A percentile compares a stretch with the other conserved stretches of the same genome.
These are phyloP conservation scores for Trypanosoma avium DNA, from an alignment of 208 protist species.

Conservation along the genomic window DNA sequence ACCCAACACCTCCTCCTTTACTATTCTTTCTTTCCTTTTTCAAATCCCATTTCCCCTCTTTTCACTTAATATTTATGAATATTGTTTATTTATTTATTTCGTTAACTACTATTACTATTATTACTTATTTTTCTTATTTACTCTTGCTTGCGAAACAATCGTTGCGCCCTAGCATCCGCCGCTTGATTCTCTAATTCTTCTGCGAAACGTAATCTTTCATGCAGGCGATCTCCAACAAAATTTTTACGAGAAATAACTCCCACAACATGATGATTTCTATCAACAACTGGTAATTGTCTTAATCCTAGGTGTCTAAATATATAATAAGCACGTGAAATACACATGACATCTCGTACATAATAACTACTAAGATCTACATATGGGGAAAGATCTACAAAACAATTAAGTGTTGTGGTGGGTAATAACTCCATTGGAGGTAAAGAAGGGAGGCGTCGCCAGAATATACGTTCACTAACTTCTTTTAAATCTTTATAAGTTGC, in stretches of 20 bases:
- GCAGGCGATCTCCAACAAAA: slow-evolving; percentile 60
- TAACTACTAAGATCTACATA: slow-evolving; percentile 66
- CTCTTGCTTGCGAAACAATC: neutral
- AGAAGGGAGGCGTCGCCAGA: slow-evolving; percentile 45
- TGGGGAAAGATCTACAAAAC: slow-evolving; percentile 25
- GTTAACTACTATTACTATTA: neutral
- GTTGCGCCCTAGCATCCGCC: slow-evolving; percentile 1
- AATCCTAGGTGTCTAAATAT: slow-evolving; percentile 78
- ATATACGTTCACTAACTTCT: slow-evolving; percentile 51
- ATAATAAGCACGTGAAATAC: slow-evolving; percentile 67
- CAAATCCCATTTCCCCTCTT: neutral
- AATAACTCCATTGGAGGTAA: slow-evolving; percentile 34
- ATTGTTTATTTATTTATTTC: neutral
- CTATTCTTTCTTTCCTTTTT: neutral
- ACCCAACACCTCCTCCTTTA: neutral
- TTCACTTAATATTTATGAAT: neutral
- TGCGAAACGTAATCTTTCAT: slow-evolving; percentile 38
- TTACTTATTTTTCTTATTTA: neutral
- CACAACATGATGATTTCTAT: slow-evolving; percentile 52
- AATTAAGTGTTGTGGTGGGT: slow-evolving; percentile 22
- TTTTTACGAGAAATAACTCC: slow-evolving; percentile 83
- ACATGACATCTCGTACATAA: slow-evolving; percentile 57
- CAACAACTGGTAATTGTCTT: slow-evolving; percentile 77
- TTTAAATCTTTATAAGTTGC: slow-evolving; percentile 42
- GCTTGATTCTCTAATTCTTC: slow-evolving; percentile 3